Conservation (phyloP, 2,329 filamentous ascomycete genomes). For the Coniochaeta hoffmannii region DNA sequence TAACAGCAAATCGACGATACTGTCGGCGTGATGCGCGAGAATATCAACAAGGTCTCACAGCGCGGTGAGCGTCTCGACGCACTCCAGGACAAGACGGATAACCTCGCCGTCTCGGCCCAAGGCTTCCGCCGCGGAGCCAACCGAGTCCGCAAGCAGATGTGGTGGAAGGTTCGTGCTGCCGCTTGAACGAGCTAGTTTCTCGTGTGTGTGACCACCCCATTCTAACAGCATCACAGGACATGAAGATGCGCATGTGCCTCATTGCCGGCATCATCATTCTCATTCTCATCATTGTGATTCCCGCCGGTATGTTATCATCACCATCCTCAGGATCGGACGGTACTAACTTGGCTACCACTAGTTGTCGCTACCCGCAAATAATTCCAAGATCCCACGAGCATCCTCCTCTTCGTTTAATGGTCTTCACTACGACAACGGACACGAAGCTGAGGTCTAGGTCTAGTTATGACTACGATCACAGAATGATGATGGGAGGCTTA, state of each 20-base stretch:
- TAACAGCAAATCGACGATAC: constrained; percentile 93
- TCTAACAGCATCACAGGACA: constrained; percentile 47
- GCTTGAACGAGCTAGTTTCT: too few species aligned
- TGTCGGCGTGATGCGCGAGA: constrained; percentile 90
- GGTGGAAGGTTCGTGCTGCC: constrained; percentile 65
- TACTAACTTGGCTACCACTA: constrained; percentile 11
- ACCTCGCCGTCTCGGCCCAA: constrained; percentile 85
- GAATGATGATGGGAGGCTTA: constrained; percentile 12
- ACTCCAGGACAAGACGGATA: constrained; percentile 90
- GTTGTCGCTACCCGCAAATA: constrained; percentile 13
- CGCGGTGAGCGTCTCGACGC: constrained; percentile 84
- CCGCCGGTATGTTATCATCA: constrained; percentile 58
- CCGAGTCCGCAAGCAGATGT: constrained; percentile 95
- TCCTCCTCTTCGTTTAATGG: not conserved
- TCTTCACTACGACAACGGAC: not conserved
- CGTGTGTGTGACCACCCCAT: too few species aligned
- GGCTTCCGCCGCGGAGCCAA: constrained; percentile 96
- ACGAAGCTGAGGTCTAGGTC: not conserved
- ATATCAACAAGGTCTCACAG: constrained; percentile 94
- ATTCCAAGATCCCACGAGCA: not conserved
- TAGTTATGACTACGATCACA: constrained; percentile 11
- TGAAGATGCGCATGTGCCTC: constrained; percentile 99
- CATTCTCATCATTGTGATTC: constrained; percentile 89
- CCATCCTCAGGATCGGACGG: not conserved
- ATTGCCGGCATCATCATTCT: constrained; percentile 86